Evolutionary conservation across 2,329 filamentous ascomycete species (phyloP).

Genomic region (Decorospora gaudefroyi): DNA sequence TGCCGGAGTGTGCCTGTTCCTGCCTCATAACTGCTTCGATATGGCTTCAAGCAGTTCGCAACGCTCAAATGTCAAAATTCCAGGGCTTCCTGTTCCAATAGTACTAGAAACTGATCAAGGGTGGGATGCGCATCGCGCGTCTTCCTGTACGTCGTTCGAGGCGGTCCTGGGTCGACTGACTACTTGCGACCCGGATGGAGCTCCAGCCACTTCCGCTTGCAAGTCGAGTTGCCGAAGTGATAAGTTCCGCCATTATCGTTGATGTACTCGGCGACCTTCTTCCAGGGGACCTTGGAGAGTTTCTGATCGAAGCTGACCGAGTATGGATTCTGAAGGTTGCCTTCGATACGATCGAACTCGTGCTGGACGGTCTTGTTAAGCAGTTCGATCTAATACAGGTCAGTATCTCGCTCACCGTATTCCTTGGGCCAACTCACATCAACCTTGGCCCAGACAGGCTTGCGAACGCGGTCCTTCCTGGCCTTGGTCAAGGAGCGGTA

Average conservation of each 20-base stretch:
- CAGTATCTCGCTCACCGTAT: constrained; percentile 2
- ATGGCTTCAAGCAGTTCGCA: neutral
- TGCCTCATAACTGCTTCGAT: neutral
- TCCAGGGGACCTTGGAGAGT: constrained; percentile 60
- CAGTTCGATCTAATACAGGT: constrained; percentile 30
- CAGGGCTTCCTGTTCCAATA: neutral
- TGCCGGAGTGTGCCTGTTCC: neutral
- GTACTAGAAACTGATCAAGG: neutral
- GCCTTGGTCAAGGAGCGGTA: constrained; percentile 68
- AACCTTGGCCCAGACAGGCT: constrained; percentile 64
- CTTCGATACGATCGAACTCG: constrained; percentile 29
- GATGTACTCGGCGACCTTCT: constrained; percentile 61
- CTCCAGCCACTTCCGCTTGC: constrained; percentile 65
- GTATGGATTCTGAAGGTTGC: constrained; percentile 10
- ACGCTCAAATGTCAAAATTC: neutral
- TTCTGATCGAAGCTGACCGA: constrained; percentile 22
- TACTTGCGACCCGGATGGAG: constrained; percentile 12
- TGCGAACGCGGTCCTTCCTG: constrained; percentile 65
- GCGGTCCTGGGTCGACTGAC: neutral
- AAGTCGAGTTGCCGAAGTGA: constrained; percentile 64
- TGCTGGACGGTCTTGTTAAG: constrained; percentile 29
- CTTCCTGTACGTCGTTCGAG: neutral
- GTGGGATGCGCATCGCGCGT: neutral
- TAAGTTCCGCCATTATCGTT: constrained; percentile 59
- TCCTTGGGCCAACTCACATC: constrained; percentile 63